These are phyloP conservation scores for Friedmanniomyces simplex DNA, from an alignment of 495 filamentous ascomycete species.

Conservation along the genomic window DNA sequence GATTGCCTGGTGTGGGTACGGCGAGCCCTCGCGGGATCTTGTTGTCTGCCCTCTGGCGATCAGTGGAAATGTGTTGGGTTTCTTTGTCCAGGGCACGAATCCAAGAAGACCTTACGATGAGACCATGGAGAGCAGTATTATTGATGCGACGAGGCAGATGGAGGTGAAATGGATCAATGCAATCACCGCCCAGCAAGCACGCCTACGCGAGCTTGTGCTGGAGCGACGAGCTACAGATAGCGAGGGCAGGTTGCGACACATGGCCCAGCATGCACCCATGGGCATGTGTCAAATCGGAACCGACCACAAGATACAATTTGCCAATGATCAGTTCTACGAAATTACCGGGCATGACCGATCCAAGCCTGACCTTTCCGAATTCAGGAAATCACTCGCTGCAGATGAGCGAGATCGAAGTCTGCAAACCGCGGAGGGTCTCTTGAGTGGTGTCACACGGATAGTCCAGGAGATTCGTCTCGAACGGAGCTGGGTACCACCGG, in stretches of 20 bases:
- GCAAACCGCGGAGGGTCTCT: neutral
- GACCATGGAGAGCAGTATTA: neutral
- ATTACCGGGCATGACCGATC: neutral
- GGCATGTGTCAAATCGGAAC: slow-evolving; percentile 4
- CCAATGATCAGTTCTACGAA: slow-evolving; percentile 9
- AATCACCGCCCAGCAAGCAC: slow-evolving; percentile 1
- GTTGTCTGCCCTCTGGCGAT: neutral
- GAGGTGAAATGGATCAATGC: slow-evolving; percentile 3
- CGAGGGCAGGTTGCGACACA: slow-evolving; percentile 1
- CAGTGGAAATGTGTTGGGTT: neutral
- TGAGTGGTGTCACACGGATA: neutral
- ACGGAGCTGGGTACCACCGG: neutral
- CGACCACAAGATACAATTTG: neutral
- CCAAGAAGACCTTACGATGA: slow-evolving; percentile 9
- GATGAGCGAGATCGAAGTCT: neutral
- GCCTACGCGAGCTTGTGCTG: slow-evolving; percentile 1
- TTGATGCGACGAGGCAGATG: slow-evolving; percentile 1
- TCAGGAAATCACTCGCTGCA: neutral
- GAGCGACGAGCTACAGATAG: slow-evolving; percentile 1
- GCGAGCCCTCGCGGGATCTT: neutral
- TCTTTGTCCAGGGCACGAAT: slow-evolving; percentile 8
- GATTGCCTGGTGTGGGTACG: neutral
- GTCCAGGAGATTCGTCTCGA: neutral
- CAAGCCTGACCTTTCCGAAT: neutral
- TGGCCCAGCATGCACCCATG: slow-evolving; percentile 4